Conservation (phyloP, 768 basidiomycete genomes). For the Suillus tomentosus region DNA sequence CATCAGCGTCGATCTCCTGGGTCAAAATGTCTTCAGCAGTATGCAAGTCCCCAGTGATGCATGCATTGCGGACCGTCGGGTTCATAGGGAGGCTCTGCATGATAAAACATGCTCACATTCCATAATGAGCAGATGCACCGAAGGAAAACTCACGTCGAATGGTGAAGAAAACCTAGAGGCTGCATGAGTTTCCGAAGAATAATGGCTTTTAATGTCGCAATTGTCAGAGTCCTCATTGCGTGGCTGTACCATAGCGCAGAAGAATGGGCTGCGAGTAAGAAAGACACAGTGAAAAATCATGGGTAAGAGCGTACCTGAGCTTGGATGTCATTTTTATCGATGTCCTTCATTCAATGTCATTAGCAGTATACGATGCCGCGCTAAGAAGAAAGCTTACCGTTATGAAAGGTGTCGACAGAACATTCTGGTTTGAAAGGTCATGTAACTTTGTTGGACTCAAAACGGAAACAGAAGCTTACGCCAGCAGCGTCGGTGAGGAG, state of each 20-base stretch:
- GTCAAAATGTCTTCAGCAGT: conserved; percentile 1
- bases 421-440: not conserved
- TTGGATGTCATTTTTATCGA: not conserved
- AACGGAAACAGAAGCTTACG: not conserved
- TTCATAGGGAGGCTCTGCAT: not conserved
- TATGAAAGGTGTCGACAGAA: not conserved
- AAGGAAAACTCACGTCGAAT: not conserved
- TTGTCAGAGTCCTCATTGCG: not conserved
- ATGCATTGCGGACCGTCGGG: not conserved
- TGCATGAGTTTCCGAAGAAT: not conserved
- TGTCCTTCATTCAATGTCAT: not conserved
- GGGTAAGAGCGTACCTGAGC: not conserved
- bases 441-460: not conserved
- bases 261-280: not conserved
- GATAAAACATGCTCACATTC: not conserved
- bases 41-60: not conserved
- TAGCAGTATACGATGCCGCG: not conserved
- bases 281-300: not conserved
- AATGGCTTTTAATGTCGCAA: not conserved
- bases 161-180: not conserved
- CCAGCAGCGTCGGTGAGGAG: not conserved
- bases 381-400: not conserved
- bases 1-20: not conserved
- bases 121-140: not conserved
- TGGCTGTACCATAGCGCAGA: not conserved